Base-by-base conservation (phyloP, 2,329 filamentous ascomycete species). In the Mycosphaerelloides madeirae region DNA sequence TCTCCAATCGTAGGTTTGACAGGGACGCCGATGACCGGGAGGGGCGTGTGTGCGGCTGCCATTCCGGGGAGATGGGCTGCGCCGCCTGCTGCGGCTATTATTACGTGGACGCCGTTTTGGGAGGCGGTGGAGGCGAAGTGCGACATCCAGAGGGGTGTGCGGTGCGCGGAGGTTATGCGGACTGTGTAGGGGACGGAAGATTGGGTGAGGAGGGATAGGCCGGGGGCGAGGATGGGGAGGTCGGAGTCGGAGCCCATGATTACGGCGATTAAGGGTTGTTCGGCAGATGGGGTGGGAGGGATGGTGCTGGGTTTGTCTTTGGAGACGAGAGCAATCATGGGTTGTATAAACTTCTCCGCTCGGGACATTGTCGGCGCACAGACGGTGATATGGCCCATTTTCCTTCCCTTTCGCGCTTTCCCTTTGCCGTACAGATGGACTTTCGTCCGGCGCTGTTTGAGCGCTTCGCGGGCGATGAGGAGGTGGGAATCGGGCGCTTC, bases 301-400 rank as follows among this genome's bases (percentile, higher is more conserved):
- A 46, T 53, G 2, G 60, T 49, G 3, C 62, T 65, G 32, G 79
- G 71, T 46, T 77, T 76, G n/a, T 70, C 68, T 35, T 77, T 43
- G 56, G 85, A 78, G 18, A 80, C 78, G 40, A 78, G 69, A 34
- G 82, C 70, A 46, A 95, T 79, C 16, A 96, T 76, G 2, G 81
- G 81, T 40, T 84, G 79, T 29, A 84, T 79, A 12, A 83, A 76
- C 13, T 76, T 72, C 62, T 85, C 79, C n/a, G 84, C 81, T 57
- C 83, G 76, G 29, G 77, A 70, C 61, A 90, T 80, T 0, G 79
- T 81, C 11, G 78, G 73, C 1, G 81, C 82, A 1, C 86, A 85
- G 29, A 95, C 70, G 1, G 90, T 97, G 55, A 98, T 80, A 65
- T 98, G 93, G 9, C 91, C 91, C 71, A 97, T 97, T 68, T 97